phyloP scores from a whole-genome alignment of 257 asterid genomes.

The Coffea eugenioides region DNA sequence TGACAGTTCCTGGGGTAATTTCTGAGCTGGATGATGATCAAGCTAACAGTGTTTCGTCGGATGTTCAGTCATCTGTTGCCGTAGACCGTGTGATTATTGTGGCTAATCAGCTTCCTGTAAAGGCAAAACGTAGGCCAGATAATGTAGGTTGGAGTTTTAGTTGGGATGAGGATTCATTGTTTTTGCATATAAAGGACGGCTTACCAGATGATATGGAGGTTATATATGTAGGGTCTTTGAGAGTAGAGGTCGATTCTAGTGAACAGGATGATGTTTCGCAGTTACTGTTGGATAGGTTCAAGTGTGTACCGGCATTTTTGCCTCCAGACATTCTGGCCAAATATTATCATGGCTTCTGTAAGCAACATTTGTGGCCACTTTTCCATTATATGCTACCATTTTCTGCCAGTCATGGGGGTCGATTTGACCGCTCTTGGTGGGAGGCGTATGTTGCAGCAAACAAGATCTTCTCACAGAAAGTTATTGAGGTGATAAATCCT shows the following conservation, averaged over 20 bases:
- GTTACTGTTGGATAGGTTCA: constrained; percentile 45
- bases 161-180: constrained; percentile 55
- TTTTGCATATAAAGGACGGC: constrained; percentile 48
- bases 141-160: constrained; percentile 51
- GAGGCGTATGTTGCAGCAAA: constrained; percentile 57
- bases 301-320: constrained; percentile 55
- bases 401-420: constrained; percentile 50
- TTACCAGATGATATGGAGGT: constrained; percentile 53
- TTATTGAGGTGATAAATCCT: constrained; percentile 56
- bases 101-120: constrained; percentile 53
- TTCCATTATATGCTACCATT: constrained; percentile 57
- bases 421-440: constrained; percentile 55
- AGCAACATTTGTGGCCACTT: constrained; percentile 53
- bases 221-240: constrained; percentile 48
- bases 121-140: constrained; percentile 47
- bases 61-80: constrained; percentile 37
- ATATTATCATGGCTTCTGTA: constrained; percentile 55
- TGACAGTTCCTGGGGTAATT: constrained; percentile 58
- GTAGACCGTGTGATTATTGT: constrained; percentile 47
- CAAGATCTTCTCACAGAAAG: constrained; percentile 50
- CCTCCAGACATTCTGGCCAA: constrained; percentile 42
- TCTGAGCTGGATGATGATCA: constrained; percentile 55
- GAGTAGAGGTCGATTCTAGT: constrained; percentile 42
- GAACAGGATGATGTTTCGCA: constrained; percentile 61
- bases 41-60: constrained; percentile 49